These are phyloP conservation scores for Geranomyces variabilis DNA, from an alignment of 192 early-diverging fungal species.

Conservation along the genomic window DNA sequence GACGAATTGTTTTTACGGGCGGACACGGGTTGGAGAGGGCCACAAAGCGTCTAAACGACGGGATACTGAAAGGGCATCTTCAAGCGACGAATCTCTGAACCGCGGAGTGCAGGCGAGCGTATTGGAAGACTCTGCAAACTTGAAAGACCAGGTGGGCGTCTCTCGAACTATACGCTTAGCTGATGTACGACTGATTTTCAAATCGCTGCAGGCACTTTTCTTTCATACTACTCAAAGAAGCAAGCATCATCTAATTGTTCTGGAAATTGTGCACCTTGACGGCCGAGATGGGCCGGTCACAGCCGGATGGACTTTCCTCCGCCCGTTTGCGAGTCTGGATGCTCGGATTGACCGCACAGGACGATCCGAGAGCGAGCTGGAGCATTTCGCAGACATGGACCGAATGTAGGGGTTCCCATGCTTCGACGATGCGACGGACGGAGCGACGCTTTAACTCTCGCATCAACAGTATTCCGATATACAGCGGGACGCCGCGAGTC, in stretches of 20 bases:
- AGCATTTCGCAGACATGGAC: conserved; percentile 11
- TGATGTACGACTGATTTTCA: not conserved
- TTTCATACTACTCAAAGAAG: conserved; percentile 42
- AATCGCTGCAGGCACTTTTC: conserved; percentile 32
- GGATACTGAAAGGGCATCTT: not conserved
- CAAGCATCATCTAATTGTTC: conserved; percentile 36
- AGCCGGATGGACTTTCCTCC: conserved; percentile 53
- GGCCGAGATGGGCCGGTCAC: conserved; percentile 34
- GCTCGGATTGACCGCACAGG: no score
- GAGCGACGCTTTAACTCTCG: not conserved
- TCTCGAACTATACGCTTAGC: no score
- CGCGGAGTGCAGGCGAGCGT: not conserved
- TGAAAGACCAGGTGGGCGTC: conserved; percentile 1
- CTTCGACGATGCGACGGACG: not conserved
- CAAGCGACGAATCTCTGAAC: not conserved
- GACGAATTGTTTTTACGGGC: conserved; percentile 30
- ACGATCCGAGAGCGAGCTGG: conserved; percentile 32
- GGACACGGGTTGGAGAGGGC: conserved; percentile 28
- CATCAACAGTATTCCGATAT: conserved; percentile 40
- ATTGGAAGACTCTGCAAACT: not conserved
- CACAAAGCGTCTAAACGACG: not conserved
- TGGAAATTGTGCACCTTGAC: conserved; percentile 36
- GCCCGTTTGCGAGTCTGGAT: conserved; percentile 47
- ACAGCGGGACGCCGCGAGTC: conserved; percentile 44
- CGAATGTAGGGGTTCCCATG: not conserved